These are phyloP conservation scores for Zoysia pacifica DNA, from an alignment of 176 grass and related monocot species.

Conservation along the genomic window DNA sequence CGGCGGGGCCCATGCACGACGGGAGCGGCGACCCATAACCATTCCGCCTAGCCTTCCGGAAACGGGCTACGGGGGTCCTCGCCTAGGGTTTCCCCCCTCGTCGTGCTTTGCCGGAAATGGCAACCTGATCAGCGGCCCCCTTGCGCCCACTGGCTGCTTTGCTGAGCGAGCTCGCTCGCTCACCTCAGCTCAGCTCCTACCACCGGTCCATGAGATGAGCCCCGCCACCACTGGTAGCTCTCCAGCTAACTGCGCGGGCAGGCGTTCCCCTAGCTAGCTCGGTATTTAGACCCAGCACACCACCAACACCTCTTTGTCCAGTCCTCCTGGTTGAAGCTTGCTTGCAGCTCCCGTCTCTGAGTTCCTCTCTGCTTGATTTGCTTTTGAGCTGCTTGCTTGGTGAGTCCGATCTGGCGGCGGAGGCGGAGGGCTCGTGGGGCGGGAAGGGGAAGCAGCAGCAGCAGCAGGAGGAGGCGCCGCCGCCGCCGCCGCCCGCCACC, in stretches of 20 bases:
- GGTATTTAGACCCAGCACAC: conserved; percentile 8
- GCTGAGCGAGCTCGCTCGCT: not conserved
- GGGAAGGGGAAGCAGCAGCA: not conserved
- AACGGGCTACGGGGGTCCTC: conserved; percentile 37
- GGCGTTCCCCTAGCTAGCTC: not conserved
- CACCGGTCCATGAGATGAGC: not conserved
- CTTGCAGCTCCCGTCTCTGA: not conserved
- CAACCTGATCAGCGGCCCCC: conserved; percentile 4
- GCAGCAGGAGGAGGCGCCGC: not conserved
- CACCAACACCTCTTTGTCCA: not conserved
- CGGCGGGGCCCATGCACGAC: not conserved
- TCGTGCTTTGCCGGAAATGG: conserved; percentile 50
- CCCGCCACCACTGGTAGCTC: not conserved
- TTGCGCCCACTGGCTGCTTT: conserved; percentile 32
- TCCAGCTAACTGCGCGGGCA: no score
- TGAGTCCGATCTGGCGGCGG: conserved; percentile 11
- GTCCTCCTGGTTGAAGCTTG: not conserved
- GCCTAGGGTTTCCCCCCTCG: conserved; percentile 46
- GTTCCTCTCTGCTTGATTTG: not conserved
- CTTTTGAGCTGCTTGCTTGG: not conserved
- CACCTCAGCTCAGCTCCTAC: not conserved
- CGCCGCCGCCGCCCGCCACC: not conserved
- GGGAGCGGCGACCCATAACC: not conserved
- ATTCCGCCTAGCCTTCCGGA: conserved; percentile 37
- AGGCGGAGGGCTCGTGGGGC: conserved; percentile 1